These are phyloP conservation scores for Neurospora sp. DNA, from an alignment of 495 filamentous ascomycete species.

Conservation along the genomic window DNA sequence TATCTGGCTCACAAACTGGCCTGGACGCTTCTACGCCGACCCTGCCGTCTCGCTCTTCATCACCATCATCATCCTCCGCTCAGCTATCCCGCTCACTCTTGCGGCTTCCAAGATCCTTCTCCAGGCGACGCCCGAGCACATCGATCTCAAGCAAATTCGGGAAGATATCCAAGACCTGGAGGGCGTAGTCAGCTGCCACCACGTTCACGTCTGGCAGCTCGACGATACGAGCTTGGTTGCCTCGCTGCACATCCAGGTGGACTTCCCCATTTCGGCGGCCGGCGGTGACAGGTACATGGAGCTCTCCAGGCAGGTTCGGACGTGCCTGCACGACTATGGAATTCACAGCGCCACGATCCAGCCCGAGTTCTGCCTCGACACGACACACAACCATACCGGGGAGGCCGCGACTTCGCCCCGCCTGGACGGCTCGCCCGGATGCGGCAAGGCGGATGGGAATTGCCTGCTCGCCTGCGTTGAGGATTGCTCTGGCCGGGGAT, in stretches of 20 bases:
- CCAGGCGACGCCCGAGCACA: conserved; percentile 80
- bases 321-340: conserved; percentile 86
- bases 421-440: conserved; percentile 30
- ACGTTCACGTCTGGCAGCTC: conserved; percentile 96
- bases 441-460: conserved; percentile 43
- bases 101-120: conserved; percentile 90
- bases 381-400: conserved; percentile 25
- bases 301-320: conserved; percentile 65
- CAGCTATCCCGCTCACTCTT: conserved; percentile 84
- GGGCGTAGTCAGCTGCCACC: conserved; percentile 81
- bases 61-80: conserved; percentile 84
- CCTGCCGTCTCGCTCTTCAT: conserved; percentile 93
- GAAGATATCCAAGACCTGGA: conserved; percentile 77
- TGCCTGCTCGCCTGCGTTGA: conserved; percentile 85
- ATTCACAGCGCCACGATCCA: conserved; percentile 98
- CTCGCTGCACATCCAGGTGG: conserved; percentile 82
- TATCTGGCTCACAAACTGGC: conserved; percentile 73
- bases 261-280: conserved; percentile 56
- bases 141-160: conserved; percentile 83
- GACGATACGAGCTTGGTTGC: conserved; percentile 89
- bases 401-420: conserved; percentile 19
- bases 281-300: conserved; percentile 79
- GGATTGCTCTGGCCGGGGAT: conserved; percentile 63
- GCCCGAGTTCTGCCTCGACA: conserved; percentile 75
- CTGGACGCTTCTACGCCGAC: conserved; percentile 66